A percentile compares a stretch with the other conserved stretches of the same genome.
Evolutionary conservation across 345 rosid species (phyloP).

Genomic region (Eucalyptus erythrocorys): DNA sequence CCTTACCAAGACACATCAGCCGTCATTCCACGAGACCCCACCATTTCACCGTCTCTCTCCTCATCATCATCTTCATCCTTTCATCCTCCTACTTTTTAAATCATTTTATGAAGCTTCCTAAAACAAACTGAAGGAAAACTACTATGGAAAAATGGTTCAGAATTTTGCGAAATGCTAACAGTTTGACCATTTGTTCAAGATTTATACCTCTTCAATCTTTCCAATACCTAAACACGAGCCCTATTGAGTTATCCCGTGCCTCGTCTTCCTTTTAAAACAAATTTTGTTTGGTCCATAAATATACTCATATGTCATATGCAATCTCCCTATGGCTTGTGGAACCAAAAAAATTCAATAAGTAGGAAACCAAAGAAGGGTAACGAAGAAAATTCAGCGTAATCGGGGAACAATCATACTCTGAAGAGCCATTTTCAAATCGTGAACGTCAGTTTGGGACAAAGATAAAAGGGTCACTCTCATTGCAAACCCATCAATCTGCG

Average conservation of each 20-base stretch:
- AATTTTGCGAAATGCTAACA: not conserved
- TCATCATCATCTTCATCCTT: not conserved
- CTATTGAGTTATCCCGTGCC: not conserved
- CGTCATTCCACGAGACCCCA: not conserved
- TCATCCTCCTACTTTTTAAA: not conserved
- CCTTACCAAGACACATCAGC: constrained; percentile 14
- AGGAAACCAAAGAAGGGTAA: not conserved
- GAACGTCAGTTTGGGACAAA: not conserved
- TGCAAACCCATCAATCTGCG: not conserved
- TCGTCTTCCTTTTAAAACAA: not conserved
- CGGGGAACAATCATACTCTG: not conserved
- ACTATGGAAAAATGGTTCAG: not conserved
- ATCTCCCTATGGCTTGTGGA: not conserved
- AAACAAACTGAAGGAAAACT: not conserved
- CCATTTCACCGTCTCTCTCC: not conserved
- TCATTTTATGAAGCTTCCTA: not conserved
- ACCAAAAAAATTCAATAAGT: not conserved
- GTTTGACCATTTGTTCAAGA: not conserved
- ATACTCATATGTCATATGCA: not conserved
- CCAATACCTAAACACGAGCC: not conserved
- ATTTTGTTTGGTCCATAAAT: not conserved
- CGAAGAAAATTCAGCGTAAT: not conserved
- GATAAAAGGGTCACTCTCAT: not conserved
- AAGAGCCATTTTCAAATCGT: not conserved
- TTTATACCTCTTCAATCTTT: not conserved